phyloP scores from a whole-genome alignment of 352 stramenopile genomes.

The Bremia lactucae region DNA sequence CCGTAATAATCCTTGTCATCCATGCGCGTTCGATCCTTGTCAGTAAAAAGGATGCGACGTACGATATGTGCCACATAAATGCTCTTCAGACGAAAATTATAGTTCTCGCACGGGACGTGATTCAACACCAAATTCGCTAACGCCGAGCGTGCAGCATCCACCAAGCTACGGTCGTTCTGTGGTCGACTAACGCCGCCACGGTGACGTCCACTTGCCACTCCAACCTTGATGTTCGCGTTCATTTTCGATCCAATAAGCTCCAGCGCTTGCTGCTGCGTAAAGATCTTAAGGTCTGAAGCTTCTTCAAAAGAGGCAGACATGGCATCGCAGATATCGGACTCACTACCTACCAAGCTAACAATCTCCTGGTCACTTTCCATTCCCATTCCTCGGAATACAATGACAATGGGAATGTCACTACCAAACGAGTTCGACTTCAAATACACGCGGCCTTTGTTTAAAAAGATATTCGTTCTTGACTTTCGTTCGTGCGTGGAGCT shows the following conservation, averaged over 20 bases:
- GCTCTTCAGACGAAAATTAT: conserved; percentile 95
- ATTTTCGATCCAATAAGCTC: conserved; percentile 97
- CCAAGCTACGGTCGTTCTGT: conserved; percentile 48
- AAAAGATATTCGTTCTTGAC: conserved; percentile 93
- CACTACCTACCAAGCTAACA: conserved; percentile 90
- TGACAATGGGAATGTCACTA: conserved; percentile 95
- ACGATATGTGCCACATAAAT: conserved; percentile 98
- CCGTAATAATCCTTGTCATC: conserved; percentile 99
- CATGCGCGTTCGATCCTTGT: conserved; percentile 83
- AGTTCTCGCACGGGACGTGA: conserved; percentile 96
- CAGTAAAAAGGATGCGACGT: conserved; percentile 81
- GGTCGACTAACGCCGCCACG: conserved; percentile 19
- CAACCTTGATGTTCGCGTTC: conserved; percentile 57
- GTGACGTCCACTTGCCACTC: conserved; percentile 29
- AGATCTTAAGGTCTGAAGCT: conserved; percentile 89
- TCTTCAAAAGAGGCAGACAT: conserved; percentile 95
- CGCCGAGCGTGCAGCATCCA: conserved; percentile 95
- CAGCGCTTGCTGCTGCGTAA: conserved; percentile 92
- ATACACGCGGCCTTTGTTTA: conserved; percentile 95
- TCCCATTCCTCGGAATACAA: conserved; percentile 96
- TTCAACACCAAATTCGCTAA: conserved; percentile 97
- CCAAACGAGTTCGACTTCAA: conserved; percentile 98
- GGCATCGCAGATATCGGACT: conserved; percentile 90
- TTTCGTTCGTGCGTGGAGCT: conserved; percentile 99
- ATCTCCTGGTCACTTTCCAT: conserved; percentile 98